Evolutionary conservation across 2,329 filamentous ascomycete species (phyloP).

Genomic region (Lasiodiplodia citricola): DNA sequence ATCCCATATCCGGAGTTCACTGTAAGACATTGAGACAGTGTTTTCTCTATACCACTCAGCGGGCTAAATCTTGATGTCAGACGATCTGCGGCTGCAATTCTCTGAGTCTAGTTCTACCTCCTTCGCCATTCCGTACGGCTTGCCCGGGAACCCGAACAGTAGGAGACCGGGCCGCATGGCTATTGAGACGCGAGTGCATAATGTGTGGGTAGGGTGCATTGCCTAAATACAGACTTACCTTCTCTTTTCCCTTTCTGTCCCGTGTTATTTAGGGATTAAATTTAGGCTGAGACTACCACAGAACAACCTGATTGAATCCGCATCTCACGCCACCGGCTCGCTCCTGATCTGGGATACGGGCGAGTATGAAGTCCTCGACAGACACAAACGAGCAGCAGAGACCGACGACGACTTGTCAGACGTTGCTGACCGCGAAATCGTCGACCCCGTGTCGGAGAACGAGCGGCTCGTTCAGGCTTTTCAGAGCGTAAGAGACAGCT

Average conservation of each 20-base stretch:
- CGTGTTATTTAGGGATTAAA: too few species aligned
- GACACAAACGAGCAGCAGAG: neutral
- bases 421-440: neutral
- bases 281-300: constrained; percentile 20
- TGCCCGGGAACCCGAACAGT: constrained; percentile 51
- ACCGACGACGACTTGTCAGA: neutral
- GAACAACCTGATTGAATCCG: constrained; percentile 53
- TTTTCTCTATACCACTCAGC: too few species aligned
- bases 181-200: constrained; percentile 53
- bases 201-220: constrained; percentile 42
- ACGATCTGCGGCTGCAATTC: constrained; percentile 73
- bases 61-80: neutral
- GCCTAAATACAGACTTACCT: constrained; percentile 11
- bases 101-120: constrained; percentile 69
- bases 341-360: constrained; percentile 54
- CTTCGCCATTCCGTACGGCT: constrained; percentile 54
- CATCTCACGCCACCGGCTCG: constrained; percentile 49
- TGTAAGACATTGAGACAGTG: constrained; percentile 37
- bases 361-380: constrained; percentile 47
- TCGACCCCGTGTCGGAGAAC: constrained; percentile 34
- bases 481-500: constrained; percentile 30
- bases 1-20: constrained; percentile 70
- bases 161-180: constrained; percentile 48
- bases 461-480: constrained; percentile 47
- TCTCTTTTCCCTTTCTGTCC: neutral